These are phyloP conservation scores for Heimioporus sp. DNA, from an alignment of 768 basidiomycete genomes.

Conservation along the genomic window DNA sequence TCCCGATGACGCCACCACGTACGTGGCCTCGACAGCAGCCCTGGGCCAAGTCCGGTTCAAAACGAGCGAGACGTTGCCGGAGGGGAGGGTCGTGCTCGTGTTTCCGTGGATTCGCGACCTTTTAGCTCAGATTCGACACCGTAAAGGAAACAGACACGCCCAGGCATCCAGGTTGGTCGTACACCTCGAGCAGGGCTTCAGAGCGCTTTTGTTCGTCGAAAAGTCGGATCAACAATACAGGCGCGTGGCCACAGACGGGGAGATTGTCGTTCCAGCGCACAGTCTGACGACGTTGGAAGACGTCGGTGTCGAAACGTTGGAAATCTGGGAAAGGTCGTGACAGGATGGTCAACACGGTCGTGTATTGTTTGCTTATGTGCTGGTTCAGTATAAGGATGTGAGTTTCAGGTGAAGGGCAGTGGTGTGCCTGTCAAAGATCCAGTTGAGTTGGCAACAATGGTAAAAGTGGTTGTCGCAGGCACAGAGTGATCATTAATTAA, in stretches of 20 bases:
- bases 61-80: not conserved
- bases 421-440: no score
- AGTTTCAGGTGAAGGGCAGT: no score
- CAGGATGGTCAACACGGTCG: no score
- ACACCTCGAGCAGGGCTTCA: constrained; percentile 9
- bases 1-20: not conserved
- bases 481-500: no score
- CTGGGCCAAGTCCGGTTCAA: not conserved
- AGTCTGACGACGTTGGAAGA: not conserved
- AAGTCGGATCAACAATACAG: constrained; percentile 14
- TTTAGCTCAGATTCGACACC: not conserved
- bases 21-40: not conserved
- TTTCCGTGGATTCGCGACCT: constrained; percentile 13
- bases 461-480: no score
- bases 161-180: not conserved
- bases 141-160: not conserved
- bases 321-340: constrained; percentile 4
- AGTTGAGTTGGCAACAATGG: no score
- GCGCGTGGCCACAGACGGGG: constrained; percentile 6
- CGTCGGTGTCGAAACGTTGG: not conserved
- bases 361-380: not conserved
- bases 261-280: not conserved
- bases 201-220: constrained; percentile 4
- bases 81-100: not conserved
- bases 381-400: no score